Evolutionary conservation across 768 basidiomycete genomes (phyloP), one percentile per base, ranked within the genome.

Genomic region (Paxillus involutus): DNA sequence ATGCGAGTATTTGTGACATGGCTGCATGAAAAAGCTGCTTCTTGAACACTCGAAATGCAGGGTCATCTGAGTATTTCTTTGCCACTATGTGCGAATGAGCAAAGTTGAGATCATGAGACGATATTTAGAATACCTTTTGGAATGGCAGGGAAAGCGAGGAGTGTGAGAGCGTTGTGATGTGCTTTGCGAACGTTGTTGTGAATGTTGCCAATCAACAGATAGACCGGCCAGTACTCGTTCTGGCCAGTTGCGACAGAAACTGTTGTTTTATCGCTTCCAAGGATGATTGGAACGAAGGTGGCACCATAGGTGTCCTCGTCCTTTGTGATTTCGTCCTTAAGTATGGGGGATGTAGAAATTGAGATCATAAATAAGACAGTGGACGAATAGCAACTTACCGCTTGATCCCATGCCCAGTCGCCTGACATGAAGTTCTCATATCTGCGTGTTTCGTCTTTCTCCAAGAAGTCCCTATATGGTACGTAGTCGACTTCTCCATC

Each of bases 221-320:
- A 64, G 4, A 64, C 35, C 0, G 61, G 61, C 35, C 59, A 58
- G 44, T 61, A 65, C 6, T 65, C 58, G n/a, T 57, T 58, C 2
- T 63, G 47, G 1, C 64, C 62, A 0, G 64, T 65, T 7, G 54
- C 56, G 12, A 65, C 56, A 14, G 64, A 63, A 0, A 65, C 64
- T 4, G 62, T 63, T 1, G 64, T 65, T 44, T 65, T 65, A 44
- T 65, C 64, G 35, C 62, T 63, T 7, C 62, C 62, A 14, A 61
- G 49, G 24, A 64, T 58, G 13, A 56, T 45, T 3, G 60, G 58
- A 3, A 60, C 62, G 29, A 57, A 48, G 43, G 53, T 59, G 10
- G 59, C 46, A 56, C 52, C 8, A 52, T 60, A 3, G n/a, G 32
- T 24, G 33, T 41, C 42, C 26, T 26, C 4, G 26, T 26, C 26